Base-by-base conservation (phyloP, 1,284 basidiomycete species). In the Polyporus tsugae region DNA sequence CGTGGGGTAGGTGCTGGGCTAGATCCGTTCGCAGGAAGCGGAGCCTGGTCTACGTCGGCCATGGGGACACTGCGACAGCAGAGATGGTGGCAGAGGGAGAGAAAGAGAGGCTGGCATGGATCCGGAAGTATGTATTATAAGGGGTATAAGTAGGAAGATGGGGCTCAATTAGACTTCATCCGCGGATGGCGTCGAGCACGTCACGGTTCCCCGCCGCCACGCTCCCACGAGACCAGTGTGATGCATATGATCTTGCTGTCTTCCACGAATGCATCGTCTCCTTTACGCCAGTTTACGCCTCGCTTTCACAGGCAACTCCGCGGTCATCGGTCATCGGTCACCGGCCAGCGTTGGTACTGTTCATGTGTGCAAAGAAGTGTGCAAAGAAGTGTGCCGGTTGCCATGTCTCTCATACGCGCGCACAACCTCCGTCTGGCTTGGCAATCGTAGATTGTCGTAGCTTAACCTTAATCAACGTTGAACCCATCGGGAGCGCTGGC, bases 31-130 rank as follows among this genome's bases (percentile, higher is more conserved):
- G 42, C 13, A 25, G 33, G 33, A 5, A 59, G 59, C 15, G 60
- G 17, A 22, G 55, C 58, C 22, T 57, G 33, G 19, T 58, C 63
- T n/a, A 63, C 58, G 58, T 67, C 63, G 38, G 63, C 68, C 65
- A 67, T 63, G 44, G 59, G 44, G 33, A 29, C 41, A 62, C 49
- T 58, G 63, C 42, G 11, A 61, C 5, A 29, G 2, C 53, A 7
- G 63, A 53, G 60, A 52, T 2, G 52, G 52, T 22, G 61, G 63
- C 42, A 13, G 63, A 17, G 38, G 13, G 64, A 11, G 63, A 53
- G 55, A 42, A 4, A 25, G 52, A 15, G 62, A 59, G 57, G 67
- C 7, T 7, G 52, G 52, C 52, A 53, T 53, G 46, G n/a, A n/a
- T n/a, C n/a, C n/a, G n/a, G 53, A 25, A 38, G 11, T 46, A 46